Conservation (phyloP, 495 filamentous ascomycete genomes). For the Daldinia bambusicola region DNA sequence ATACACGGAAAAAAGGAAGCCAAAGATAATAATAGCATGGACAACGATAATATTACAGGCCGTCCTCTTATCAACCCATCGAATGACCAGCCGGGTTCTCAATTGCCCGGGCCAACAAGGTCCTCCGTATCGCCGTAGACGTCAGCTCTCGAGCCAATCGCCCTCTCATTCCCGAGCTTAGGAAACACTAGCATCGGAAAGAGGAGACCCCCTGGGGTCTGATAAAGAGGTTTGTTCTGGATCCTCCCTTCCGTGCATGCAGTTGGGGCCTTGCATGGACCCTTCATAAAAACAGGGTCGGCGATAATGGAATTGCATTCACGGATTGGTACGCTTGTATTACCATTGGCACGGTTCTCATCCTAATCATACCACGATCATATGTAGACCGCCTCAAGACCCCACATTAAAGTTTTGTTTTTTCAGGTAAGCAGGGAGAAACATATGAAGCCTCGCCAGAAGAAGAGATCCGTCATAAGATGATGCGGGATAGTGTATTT, state of each 20-base stretch:
- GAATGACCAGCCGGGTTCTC: slow-evolving; percentile 39
- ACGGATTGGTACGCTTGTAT: not conserved
- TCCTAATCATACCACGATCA: not conserved
- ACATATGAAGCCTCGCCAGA: not conserved
- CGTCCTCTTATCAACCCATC: slow-evolving; percentile 1
- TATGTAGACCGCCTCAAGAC: slow-evolving; percentile 2
- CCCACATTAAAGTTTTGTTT: not conserved
- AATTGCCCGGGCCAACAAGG: slow-evolving; percentile 34
- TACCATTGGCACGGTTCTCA: slow-evolving; percentile 10
- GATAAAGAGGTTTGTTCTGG: not conserved
- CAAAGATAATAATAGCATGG: slow-evolving; percentile 8
- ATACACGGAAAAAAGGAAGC: not conserved
- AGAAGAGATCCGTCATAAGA: not conserved
- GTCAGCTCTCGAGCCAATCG: slow-evolving; percentile 7
- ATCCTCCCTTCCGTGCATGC: not conserved
- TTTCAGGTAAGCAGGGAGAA: not conserved
- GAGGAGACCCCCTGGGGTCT: not conserved
- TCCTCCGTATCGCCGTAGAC: slow-evolving; percentile 17
- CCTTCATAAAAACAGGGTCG: not conserved
- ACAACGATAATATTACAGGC: not conserved
- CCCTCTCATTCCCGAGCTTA: not conserved
- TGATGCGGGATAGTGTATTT: not conserved
- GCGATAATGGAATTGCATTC: not conserved
- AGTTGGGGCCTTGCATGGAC: slow-evolving; percentile 2
- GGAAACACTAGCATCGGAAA: not conserved